These are phyloP conservation scores for Suillus weaverae DNA, from an alignment of 768 basidiomycete species.

Conservation along the genomic window DNA sequence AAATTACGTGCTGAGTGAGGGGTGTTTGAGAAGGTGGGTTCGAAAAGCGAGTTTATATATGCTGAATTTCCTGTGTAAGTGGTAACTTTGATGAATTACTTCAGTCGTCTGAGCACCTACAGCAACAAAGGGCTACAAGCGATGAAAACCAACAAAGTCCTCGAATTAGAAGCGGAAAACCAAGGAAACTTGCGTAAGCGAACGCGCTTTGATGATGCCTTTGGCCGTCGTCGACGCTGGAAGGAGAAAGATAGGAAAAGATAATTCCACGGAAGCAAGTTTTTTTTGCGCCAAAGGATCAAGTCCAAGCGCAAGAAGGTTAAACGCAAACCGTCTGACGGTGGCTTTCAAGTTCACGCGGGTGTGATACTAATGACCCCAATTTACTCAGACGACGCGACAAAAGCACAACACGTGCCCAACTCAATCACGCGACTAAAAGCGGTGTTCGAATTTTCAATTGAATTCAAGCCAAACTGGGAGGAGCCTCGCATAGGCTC, in stretches of 20 bases:
- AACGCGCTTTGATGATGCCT: conserved; percentile 10
- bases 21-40: background rate
- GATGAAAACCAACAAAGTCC: conserved; percentile 17
- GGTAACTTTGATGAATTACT: conserved; percentile 13
- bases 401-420: conserved; percentile 2
- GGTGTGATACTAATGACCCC: background rate
- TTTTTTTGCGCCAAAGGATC: background rate
- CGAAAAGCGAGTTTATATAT: conserved; percentile 6
- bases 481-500: background rate
- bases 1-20: background rate
- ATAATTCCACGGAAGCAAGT: conserved; percentile 12
- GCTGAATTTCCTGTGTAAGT: background rate
- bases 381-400: conserved; percentile 1
- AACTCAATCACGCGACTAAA: background rate
- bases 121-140: conserved; percentile 20
- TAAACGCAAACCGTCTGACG: background rate
- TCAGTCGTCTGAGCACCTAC: conserved; percentile 14
- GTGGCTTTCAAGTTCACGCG: background rate
- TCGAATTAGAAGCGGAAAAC: conserved; percentile 16
- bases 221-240: background rate
- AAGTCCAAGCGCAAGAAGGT: conserved; percentile 4
- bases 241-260: conserved; percentile 6
- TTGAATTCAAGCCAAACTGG: background rate
- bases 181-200: conserved; percentile 6
- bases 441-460: background rate